Conservation (phyloP, 2,329 filamentous ascomycete genomes). For the Thielaviopsis ethacetica region DNA sequence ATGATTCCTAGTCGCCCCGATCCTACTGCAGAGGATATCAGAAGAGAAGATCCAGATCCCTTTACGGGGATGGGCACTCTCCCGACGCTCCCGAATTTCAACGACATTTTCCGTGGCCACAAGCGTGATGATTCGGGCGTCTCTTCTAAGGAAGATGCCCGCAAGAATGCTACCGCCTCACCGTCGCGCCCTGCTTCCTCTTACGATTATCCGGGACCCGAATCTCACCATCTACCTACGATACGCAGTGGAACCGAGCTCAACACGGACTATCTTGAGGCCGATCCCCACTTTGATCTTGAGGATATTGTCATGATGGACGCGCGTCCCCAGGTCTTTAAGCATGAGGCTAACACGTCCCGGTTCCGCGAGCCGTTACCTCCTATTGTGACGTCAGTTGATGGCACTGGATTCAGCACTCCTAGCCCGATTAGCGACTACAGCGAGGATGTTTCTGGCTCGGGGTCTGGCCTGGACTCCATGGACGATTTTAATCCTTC, state of each 20-base stretch:
- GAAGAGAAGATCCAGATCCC: constrained; percentile 2
- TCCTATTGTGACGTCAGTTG: constrained; percentile 52
- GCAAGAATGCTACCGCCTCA: not conserved
- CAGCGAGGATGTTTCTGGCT: constrained; percentile 18
- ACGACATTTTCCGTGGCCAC: not conserved
- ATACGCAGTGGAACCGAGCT: constrained; percentile 12
- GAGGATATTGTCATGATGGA: constrained; percentile 3
- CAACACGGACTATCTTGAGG: constrained; percentile 19
- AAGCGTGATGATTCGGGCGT: not conserved
- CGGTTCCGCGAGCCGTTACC: constrained; percentile 49
- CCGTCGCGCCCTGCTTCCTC: constrained; percentile 23
- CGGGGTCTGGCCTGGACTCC: constrained; percentile 6
- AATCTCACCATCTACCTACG: constrained; percentile 9
- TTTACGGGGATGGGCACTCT: constrained; percentile 5
- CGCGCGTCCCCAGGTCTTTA: constrained; percentile 1
- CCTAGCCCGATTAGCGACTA: constrained; percentile 15
- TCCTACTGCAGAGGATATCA: not conserved
- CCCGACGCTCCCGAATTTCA: constrained; percentile 1
- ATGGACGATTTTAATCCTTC: constrained; percentile 2
- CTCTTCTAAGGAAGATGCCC: not conserved
- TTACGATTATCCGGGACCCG: constrained; percentile 17
- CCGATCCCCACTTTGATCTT: constrained; percentile 2
- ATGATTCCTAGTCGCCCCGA: too few species aligned
- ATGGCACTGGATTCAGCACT: constrained; percentile 40
- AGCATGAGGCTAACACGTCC: constrained; percentile 37